phyloP scores from a whole-genome alignment of 2,329 filamentous ascomycete species.

The Fusarium transvaalense region DNA sequence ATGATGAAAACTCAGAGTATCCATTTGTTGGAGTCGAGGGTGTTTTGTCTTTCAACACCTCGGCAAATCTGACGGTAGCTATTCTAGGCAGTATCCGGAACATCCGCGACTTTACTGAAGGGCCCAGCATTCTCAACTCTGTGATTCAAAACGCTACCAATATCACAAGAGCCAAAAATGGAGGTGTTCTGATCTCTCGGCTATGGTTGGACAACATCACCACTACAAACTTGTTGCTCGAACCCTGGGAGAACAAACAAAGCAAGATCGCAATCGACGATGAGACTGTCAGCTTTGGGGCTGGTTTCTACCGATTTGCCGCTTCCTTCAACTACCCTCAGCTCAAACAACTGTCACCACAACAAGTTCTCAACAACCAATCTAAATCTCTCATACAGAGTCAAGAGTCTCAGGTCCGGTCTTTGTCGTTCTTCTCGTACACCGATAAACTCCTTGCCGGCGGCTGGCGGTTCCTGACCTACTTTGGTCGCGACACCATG shows the following conservation, averaged over 20 bases:
- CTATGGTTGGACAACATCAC: slow-evolving; percentile 74
- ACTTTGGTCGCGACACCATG: slow-evolving; percentile 75
- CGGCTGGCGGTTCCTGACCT: slow-evolving; percentile 75
- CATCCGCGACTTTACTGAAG: slow-evolving; percentile 73
- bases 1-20: slow-evolving; percentile 46
- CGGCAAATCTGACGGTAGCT: slow-evolving; percentile 65
- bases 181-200: slow-evolving; percentile 63
- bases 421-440: slow-evolving; percentile 73
- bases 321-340: slow-evolving; percentile 74
- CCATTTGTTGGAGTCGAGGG: slow-evolving; percentile 67
- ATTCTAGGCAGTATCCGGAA: slow-evolving; percentile 73
- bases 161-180: slow-evolving; percentile 55
- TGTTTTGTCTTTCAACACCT: slow-evolving; percentile 67
- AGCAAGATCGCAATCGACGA: slow-evolving; percentile 52
- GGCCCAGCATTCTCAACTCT: slow-evolving; percentile 63
- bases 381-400: slow-evolving; percentile 61
- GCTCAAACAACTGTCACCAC: slow-evolving; percentile 64
- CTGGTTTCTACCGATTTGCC: slow-evolving; percentile 69
- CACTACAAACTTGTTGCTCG: slow-evolving; percentile 64
- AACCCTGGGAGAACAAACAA: slow-evolving; percentile 49
- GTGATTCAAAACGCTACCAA: slow-evolving; percentile 67
- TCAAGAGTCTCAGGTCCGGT: slow-evolving; percentile 14
- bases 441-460: slow-evolving; percentile 72
- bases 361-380: slow-evolving; percentile 62
- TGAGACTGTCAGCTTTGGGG: slow-evolving; percentile 60